phyloP scores from a whole-genome alignment of 2,329 filamentous ascomycete species.

The Camillea tinctor region DNA sequence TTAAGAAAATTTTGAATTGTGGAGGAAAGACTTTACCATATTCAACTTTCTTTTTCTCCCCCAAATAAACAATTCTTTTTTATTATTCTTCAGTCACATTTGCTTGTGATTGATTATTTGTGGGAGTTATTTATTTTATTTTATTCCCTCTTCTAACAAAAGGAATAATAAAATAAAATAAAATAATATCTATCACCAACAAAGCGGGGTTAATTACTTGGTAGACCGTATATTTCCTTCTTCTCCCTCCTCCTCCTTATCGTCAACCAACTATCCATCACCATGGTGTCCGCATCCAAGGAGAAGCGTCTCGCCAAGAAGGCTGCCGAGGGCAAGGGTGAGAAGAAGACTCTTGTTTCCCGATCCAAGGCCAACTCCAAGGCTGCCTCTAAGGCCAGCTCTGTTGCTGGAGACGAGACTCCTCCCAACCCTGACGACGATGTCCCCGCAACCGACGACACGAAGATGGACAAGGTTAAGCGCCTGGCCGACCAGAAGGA shows the following conservation, averaged over 20 bases:
- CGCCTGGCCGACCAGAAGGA: slow-evolving; percentile 92
- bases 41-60: slow-evolving; percentile 1
- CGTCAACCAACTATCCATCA: slow-evolving; percentile 29
- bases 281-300: slow-evolving; percentile 68
- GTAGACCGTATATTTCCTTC: not conserved
- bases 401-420: slow-evolving; percentile 68
- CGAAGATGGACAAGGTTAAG: slow-evolving; percentile 78
- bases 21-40: not conserved
- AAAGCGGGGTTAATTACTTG: not conserved
- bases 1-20: not conserved
- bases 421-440: slow-evolving; percentile 66
- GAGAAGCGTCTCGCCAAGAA: slow-evolving; percentile 71
- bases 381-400: slow-evolving; percentile 59
- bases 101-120: slow-evolving; percentile 20
- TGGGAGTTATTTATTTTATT: too few relatives aligned
- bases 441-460: slow-evolving; percentile 65
- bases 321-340: slow-evolving; percentile 69
- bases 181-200: not conserved
- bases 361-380: slow-evolving; percentile 66
- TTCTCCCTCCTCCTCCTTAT: not conserved
- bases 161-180: too few relatives aligned
- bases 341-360: slow-evolving; percentile 74
- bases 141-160: too few relatives aligned
- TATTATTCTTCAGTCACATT: slow-evolving; percentile 23
- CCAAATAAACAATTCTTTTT: slow-evolving; percentile 12